Evolutionary conservation across 2,329 filamentous ascomycete species (phyloP), one percentile per base, ranked within the genome.

Genomic region (Dactylonectria estremocensis): DNA sequence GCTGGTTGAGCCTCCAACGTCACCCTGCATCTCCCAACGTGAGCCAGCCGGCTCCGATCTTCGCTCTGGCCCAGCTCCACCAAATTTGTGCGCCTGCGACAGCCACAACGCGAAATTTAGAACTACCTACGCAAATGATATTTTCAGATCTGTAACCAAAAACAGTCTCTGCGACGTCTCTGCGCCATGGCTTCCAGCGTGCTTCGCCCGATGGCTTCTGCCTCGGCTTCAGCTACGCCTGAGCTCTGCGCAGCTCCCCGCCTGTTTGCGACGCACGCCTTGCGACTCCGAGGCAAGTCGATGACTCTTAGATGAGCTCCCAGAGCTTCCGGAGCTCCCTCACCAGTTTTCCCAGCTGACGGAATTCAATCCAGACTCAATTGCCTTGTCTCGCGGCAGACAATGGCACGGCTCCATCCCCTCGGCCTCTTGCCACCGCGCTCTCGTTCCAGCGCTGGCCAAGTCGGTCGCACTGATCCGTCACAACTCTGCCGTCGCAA

Each of bases 361-460:
- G 16, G 18, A 4, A 59, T 10, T 16, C 67, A 68, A 66, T 53
- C 24, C 50, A 77, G 74, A 74, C 67, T 69, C 64, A 49, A 68
- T 74, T 48, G 59, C 75, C 31, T 66, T 71, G 33, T 67, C 72
- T 37, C 77, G 77, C 46, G 79, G 79, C 48, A 74, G 69, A 59
- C 78, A 82, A 69, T 85, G 83, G 82, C 80, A 84, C 69, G 80
- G 77, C 69, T 80, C 81, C 20, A 63, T 75, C 20, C 69, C 73
- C 28, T 70, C 76, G 35, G 66, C 68, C 18, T 67, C 76, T 57
- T 76, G 76, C 61, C 76, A 75, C 52, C 74, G 70, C 46, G 75
- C 76, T 65, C 68, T 76, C 20, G 75, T 78, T 16, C 70, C 76
- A 18, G 76, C 74, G 43, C 62, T 75, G 33, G 64, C 73, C 16